Evolutionary conservation across 148 eudicot species (phyloP).

Genomic region (Rhododendron kiyosumense): DNA sequence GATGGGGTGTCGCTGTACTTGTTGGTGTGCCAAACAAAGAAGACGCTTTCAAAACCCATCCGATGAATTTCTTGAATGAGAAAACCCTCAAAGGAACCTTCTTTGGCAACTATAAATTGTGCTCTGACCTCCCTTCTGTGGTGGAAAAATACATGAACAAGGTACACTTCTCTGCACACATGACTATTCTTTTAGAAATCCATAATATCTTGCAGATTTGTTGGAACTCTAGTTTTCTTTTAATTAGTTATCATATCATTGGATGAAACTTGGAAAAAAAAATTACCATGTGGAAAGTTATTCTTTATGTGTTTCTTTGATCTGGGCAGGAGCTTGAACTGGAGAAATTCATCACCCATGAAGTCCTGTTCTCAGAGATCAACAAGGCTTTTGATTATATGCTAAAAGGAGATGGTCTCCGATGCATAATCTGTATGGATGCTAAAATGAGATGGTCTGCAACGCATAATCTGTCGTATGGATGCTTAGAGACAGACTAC

Average conservation of each 20-base stretch:
- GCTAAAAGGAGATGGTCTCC: constrained; percentile 43
- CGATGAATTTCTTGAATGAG: constrained; percentile 40
- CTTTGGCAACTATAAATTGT: constrained; percentile 50
- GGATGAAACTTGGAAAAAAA: background rate
- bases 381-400: constrained; percentile 61
- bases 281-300: constrained; percentile 26
- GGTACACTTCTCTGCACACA: constrained; percentile 10
- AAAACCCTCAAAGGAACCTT: constrained; percentile 52
- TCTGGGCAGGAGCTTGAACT: constrained; percentile 9
- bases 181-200: no score
- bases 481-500: no score
- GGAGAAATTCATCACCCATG: constrained; percentile 53
- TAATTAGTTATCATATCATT: background rate
- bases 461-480: no score
- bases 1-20: constrained; percentile 59
- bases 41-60: constrained; percentile 43
- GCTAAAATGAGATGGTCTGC: no score
- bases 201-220: no score
- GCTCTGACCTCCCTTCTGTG: constrained; percentile 38
- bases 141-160: constrained; percentile 71
- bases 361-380: constrained; percentile 40
- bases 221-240: no score
- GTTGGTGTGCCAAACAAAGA: constrained; percentile 60
- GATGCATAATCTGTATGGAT: constrained; percentile 58
- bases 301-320: background rate